Evolutionary conservation across 2,329 filamentous ascomycete species (phyloP), one percentile per base, ranked within the genome.

Genomic region (Eurotiales sp.): DNA sequence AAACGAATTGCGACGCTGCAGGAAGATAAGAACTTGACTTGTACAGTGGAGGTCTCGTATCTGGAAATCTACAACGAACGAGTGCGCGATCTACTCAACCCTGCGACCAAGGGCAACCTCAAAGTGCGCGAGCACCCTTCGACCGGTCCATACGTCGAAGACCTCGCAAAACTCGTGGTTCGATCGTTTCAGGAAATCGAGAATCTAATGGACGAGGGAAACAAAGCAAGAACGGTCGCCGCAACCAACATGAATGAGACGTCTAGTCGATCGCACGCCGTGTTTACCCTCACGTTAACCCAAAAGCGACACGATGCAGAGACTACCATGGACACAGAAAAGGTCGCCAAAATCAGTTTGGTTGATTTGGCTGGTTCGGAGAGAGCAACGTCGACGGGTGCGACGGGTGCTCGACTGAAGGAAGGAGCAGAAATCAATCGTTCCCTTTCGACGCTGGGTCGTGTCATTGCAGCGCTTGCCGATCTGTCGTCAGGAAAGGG

Each of bases 201-300:
- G 65, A 86, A 96, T 66, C 75, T 99, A 62, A 99, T 99, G 93
- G 93, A 99, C 66, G 92, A 97, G 72, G 93, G 93, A 64, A 99
- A 99, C 77, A 99, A 99, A 73, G 93, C 93, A 29, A 82, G 93
- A 77, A 99, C 93, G 0, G 93, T 99, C 34, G 93, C 93, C 3
- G 93, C 93, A 7, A 99, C 93, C 34, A 99, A 97, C 80, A 99
- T 99, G 93, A 99, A 99, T 77, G 93, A 97, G 72, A 99, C 95
- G 0, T 96, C 90, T 54, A 96, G 90, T 81, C 86, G 93, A 77
- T 97, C 92, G 67, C 93, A 99, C 71, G 93, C 93, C 36, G 95
- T 99, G 46, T 99, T 99, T 68, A 99, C 95, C 17, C 77, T 99
- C 49, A 97, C 92, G 64, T 77, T 99, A 42, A 96, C 90, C 0